phyloP scores from a whole-genome alignment of 2,329 filamentous ascomycete genomes.

The Colletotrichum lupini region DNA sequence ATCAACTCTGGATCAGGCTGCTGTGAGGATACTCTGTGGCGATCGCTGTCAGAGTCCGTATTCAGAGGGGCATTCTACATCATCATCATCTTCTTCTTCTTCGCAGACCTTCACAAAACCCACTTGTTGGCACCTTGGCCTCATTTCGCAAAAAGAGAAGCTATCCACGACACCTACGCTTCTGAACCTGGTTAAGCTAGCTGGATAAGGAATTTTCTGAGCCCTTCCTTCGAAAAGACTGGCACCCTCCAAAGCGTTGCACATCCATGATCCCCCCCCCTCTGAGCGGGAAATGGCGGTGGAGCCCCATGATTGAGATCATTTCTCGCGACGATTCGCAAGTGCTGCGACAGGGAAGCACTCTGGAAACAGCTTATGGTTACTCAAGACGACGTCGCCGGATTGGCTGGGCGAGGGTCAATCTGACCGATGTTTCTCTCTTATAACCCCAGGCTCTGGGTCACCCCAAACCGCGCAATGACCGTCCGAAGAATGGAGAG shows the following conservation, averaged over 20 bases:
- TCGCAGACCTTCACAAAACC: not conserved
- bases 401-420: conserved; percentile 15
- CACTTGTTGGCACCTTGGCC: conserved; percentile 15
- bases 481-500: conserved; percentile 10
- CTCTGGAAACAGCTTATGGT: conserved; percentile 5
- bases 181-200: not conserved
- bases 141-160: conserved; percentile 22
- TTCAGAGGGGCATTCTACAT: not conserved
- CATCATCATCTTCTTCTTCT: conserved; percentile 8
- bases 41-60: conserved; percentile 3
- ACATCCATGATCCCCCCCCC: not conserved
- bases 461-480: conserved; percentile 26
- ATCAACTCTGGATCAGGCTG: not conserved
- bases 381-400: conserved; percentile 1
- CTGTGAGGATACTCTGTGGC: not conserved
- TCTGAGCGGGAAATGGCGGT: conserved; percentile 29
- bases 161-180: not conserved
- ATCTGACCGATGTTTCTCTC: conserved; percentile 11
- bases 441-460: not conserved
- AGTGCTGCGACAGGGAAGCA: conserved; percentile 16
- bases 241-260: conserved; percentile 4
- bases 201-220: not conserved
- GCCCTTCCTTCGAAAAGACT: not conserved
- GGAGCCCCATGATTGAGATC: conserved; percentile 28
- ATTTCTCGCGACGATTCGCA: conserved; percentile 28